These are phyloP conservation scores for Coemansia sp. DNA, from an alignment of 192 early-diverging fungal species.

Conservation along the genomic window DNA sequence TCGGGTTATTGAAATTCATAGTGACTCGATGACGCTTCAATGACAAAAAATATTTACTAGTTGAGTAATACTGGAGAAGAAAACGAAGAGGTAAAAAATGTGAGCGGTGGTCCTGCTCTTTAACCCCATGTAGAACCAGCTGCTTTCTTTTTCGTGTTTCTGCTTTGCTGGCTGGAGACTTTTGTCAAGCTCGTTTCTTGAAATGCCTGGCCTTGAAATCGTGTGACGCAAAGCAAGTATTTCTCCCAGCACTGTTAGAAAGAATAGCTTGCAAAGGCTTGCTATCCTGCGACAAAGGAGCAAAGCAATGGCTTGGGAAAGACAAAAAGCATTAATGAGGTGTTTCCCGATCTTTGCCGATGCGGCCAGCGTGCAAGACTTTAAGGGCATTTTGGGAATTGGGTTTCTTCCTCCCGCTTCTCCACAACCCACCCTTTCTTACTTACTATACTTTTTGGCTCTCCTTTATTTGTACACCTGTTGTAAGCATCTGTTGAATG, in stretches of 20 bases:
- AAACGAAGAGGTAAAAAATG: background rate
- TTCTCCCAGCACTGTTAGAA: background rate
- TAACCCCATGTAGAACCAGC: background rate
- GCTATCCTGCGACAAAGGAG: too few relatives aligned
- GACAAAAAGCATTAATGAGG: background rate
- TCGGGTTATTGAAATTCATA: background rate
- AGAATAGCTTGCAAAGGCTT: background rate
- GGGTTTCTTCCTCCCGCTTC: background rate
- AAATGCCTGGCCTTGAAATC: background rate
- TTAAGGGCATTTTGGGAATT: background rate
- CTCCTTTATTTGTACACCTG: background rate
- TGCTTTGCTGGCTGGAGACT: background rate
- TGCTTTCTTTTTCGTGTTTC: background rate
- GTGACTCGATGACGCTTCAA: background rate
- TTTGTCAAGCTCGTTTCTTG: background rate
- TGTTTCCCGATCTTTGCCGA: background rate
- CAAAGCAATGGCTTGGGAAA: background rate
- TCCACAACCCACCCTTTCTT: background rate
- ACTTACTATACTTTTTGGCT: background rate
- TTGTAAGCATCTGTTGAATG: background rate
- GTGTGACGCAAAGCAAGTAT: background rate
- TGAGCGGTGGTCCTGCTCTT: background rate
- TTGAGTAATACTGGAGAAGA: too few relatives aligned
- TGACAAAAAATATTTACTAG: background rate
- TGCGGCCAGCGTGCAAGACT: background rate